phyloP scores from a whole-genome alignment of 768 basidiomycete genomes.

The Auricularia sp. region DNA sequence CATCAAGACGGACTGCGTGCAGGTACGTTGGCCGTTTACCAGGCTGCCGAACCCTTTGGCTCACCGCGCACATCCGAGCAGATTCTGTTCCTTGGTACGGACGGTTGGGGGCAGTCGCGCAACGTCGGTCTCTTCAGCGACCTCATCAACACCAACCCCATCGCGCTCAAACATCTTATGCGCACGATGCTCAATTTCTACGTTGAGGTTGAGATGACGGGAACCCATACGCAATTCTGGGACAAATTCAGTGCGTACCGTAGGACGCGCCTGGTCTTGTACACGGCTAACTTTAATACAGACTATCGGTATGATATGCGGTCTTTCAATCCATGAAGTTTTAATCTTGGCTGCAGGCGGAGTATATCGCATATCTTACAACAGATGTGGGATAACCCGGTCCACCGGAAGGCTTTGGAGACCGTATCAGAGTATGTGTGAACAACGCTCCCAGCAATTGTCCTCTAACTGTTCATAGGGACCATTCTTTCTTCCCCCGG shows the following conservation, averaged over 20 bases:
- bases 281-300: constrained; percentile 11
- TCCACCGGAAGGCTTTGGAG: constrained; percentile 78
- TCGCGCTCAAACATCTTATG: constrained; percentile 84
- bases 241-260: constrained; percentile 81
- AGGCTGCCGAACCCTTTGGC: background rate
- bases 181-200: constrained; percentile 89
- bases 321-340: constrained; percentile 2
- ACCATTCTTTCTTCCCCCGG: constrained; percentile 86
- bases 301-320: constrained; percentile 40
- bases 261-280: background rate
- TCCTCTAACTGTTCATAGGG: constrained; percentile 30
- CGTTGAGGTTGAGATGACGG: constrained; percentile 95
- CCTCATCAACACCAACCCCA: constrained; percentile 69
- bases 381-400: constrained; percentile 83
- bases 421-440: constrained; percentile 59
- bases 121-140: constrained; percentile 63
- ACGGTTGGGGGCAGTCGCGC: constrained; percentile 36
- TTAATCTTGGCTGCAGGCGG: constrained; percentile 36
- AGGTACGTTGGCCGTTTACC: constrained; percentile 37
- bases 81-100: constrained; percentile 66
- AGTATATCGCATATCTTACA: constrained; percentile 84
- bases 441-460: background rate
- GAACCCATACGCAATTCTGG: constrained; percentile 96
- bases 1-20: constrained; percentile 91
- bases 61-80: constrained; percentile 19